Conservation (phyloP, 2,329 filamentous ascomycete genomes). For the Whalleya microplaca region DNA sequence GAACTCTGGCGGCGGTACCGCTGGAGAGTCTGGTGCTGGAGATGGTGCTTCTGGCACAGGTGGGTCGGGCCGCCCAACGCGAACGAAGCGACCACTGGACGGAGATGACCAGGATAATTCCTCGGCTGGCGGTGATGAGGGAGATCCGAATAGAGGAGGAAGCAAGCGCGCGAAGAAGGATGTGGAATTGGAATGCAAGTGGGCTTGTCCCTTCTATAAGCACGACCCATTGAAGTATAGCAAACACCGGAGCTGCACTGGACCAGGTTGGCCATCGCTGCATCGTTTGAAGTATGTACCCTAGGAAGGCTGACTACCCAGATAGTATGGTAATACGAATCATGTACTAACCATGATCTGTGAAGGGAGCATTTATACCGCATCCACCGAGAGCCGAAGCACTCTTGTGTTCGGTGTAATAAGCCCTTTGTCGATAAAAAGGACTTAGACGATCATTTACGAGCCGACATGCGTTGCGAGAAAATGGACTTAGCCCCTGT, state of each 20-base stretch:
- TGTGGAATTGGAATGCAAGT: conserved; percentile 32
- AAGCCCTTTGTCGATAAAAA: conserved; percentile 29
- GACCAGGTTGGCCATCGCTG: conserved; percentile 34
- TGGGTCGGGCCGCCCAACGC: conserved; percentile 20
- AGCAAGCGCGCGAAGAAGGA: conserved; percentile 44
- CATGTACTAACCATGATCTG: conserved; percentile 1
- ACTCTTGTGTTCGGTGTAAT: conserved; percentile 33
- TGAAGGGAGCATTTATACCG: conserved; percentile 37
- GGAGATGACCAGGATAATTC: conserved; percentile 35
- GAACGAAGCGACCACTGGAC: conserved; percentile 34
- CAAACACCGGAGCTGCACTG: conserved; percentile 29
- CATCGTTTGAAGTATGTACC: conserved; percentile 37
- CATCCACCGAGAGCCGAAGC: conserved; percentile 32
- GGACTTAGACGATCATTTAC: conserved; percentile 32
- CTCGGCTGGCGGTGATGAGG: conserved; percentile 34
- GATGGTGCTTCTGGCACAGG: conserved; percentile 12
- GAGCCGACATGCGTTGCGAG: conserved; percentile 34
- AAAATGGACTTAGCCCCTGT: conserved; percentile 27
- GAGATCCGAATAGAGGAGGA: conserved; percentile 37
- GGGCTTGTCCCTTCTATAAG: conserved; percentile 44
- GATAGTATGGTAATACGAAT: neutral
- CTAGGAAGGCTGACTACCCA: neutral
- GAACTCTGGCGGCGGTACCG: conserved; percentile 7
- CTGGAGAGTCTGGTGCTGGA: conserved; percentile 1
- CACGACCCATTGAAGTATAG: conserved; percentile 34